Evolutionary conservation across 805 yeast species (phyloP), one percentile per base, ranked within the genome.

Genomic region (Candida saitoana): DNA sequence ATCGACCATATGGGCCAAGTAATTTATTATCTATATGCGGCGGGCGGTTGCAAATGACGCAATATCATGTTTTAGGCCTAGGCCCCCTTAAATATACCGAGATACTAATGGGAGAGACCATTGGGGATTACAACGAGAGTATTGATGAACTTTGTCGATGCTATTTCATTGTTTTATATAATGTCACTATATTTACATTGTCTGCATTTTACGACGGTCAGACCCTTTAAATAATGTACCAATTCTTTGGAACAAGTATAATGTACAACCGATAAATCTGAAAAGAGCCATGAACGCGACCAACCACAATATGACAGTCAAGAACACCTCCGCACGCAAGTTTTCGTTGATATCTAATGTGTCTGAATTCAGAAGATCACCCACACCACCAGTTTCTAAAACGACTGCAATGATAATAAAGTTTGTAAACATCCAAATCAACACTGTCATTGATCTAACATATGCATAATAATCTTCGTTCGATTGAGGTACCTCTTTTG

Each of bases 281-380:
- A 80, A 71, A 7, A 74, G 57, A 1, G 85, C 82, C 67, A 80
- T 64, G 35, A 78, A 73, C 2, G 84, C 84, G 33, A 78, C 83
- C 32, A 76, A 58, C 83, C 84, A 79, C 44, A 80, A 69, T 44
- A 80, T 63, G 18, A 79, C 78, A 12, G 78, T 72, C 54, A 71
- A 69, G 49, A 65, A 71, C 3, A 75, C 63, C 25, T 67, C 59
- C 11, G 71, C 61, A 39, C 73, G 60, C 34, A 63, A 65, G 3
- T 57, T 49, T 7, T 56, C 62, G 29, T 56, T 45, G 5, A 65
- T 59, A 19, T 59, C 59, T 14, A 51, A 43, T 27, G 44, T 39
- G 3, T 67, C 63, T 1, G 65, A 62, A 32, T 50, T 11, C 7
- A 49, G 48, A 41, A 69, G 62, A 47, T 69, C 73, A 47, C 64